A percentile compares a stretch with the other conserved stretches of the same genome.
Conservation (phyloP, 331 rosid genomes). For the Stylosanthes scabra region DNA sequence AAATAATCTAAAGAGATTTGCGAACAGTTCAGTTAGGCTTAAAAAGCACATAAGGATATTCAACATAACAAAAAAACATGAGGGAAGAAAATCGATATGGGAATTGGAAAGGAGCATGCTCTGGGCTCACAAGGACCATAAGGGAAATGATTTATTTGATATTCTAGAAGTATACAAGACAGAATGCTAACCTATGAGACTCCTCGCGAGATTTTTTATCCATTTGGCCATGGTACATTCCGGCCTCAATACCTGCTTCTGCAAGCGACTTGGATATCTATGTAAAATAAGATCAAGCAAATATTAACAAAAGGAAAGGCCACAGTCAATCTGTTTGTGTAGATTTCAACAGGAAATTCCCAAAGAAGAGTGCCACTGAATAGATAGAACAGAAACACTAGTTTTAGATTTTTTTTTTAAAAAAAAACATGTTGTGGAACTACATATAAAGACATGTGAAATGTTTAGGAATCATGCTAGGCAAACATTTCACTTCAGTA, state of each 20-base stretch:
- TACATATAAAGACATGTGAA: neutral
- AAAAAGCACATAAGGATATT: constrained; percentile 32
- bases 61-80: constrained; percentile 7
- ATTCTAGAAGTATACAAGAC: constrained; percentile 34
- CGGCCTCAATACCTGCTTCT: constrained; percentile 73
- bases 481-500: constrained; percentile 4
- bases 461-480: neutral
- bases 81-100: too few species aligned
- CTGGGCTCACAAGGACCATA: constrained; percentile 32
- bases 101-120: constrained; percentile 22
- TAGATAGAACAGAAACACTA: constrained; percentile 2
- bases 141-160: constrained; percentile 28
- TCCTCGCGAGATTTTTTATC: constrained; percentile 71
- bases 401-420: neutral
- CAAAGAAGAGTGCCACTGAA: constrained; percentile 17
- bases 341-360: constrained; percentile 15
- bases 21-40: constrained; percentile 26
- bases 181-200: constrained; percentile 74
- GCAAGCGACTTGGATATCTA: constrained; percentile 70
- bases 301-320: constrained; percentile 23
- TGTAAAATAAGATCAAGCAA: constrained; percentile 28
- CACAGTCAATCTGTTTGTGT: constrained; percentile 23
- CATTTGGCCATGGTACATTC: constrained; percentile 89
- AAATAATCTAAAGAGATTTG: constrained; percentile 65
- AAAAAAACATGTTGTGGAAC: constrained; percentile 13